Evolutionary conservation across 2,329 filamentous ascomycete species (phyloP).

Genomic region (Alternaria ventricosa): DNA sequence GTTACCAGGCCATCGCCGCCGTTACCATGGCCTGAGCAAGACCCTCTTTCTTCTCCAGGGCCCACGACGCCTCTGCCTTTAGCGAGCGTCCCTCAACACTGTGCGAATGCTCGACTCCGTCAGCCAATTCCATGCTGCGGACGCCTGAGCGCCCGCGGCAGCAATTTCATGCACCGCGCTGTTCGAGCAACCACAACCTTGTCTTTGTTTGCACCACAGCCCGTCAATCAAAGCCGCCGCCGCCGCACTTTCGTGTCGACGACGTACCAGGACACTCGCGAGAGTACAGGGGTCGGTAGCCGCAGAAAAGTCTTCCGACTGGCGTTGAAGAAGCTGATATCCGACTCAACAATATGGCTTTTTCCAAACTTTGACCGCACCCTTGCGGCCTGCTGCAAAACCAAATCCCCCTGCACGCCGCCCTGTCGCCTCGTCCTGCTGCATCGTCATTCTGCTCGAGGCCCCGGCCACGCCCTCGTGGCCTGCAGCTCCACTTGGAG

Average conservation of each 20-base stretch:
- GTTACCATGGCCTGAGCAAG: constrained; percentile 4
- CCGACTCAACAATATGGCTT: constrained; percentile 1
- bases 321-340: not conserved
- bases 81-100: constrained; percentile 10
- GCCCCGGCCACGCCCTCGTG: constrained; percentile 24
- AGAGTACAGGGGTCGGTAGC: constrained; percentile 4
- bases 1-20: constrained; percentile 3
- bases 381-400: not conserved
- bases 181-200: constrained; percentile 29
- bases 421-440: constrained; percentile 19
- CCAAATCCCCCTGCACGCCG: not conserved
- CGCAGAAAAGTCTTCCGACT: constrained; percentile 3
- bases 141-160: constrained; percentile 20
- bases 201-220: constrained; percentile 38
- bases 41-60: not conserved
- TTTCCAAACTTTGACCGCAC: not conserved
- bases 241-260: constrained; percentile 5
- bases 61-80: not conserved
- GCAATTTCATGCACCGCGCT: constrained; percentile 25
- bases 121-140: constrained; percentile 25
- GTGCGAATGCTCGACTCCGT: not conserved
- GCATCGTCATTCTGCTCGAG: constrained; percentile 28
- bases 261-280: not conserved
- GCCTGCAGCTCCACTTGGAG: constrained; percentile 19
- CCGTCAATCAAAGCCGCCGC: constrained; percentile 28